Evolutionary conservation across 1,139 yeast genomes (phyloP), one percentile per base, ranked within the genome.

Genomic region (Geotrichum fermentans): DNA sequence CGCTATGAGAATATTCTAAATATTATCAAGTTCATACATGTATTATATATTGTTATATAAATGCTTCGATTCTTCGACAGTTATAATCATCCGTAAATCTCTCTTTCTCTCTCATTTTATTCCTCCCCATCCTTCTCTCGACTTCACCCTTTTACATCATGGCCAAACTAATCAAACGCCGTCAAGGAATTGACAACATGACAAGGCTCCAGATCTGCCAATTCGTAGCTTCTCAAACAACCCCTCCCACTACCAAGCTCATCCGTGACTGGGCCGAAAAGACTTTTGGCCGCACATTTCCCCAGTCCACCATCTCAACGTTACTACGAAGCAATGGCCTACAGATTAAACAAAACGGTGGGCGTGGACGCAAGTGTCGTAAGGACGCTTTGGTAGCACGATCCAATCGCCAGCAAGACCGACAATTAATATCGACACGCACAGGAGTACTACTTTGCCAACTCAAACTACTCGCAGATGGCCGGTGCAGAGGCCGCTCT

Each of bases 231-330:
- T 35, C 41, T n/a, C 43, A 38, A 26, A 4, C 35, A 1, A 16
- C 40, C 8, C 43, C 45, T 21, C 49, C 45, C 5, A 32, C 45
- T 6, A 46, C 49, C 18, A 40, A 40, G 20, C 16, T 26, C 24
- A 24, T 46, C 13, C 44, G 34, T 17, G 39, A 40, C 7, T 46
- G 49, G 49, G 49, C 49, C 3, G 42, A 40, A 26, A 17, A 28
- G 11, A 38, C 41, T 4, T 46, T 40, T 35, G 35, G 42, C 40
- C 42, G 49, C 29, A 20, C 35, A 18, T 46, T 46, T 24, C 49
- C 49, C 6, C 49, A 46, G 38, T 46, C 49, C 17, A 46, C 49
- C 8, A 26, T 46, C 17, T 46, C 49, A 4, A 40, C 49, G 21
- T 26, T 46, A 2, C 40, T 46, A 2, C 21, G 49, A 14, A 40